Conservation (phyloP, 2,329 filamentous ascomycete genomes). For the Penicillium olsonii region DNA sequence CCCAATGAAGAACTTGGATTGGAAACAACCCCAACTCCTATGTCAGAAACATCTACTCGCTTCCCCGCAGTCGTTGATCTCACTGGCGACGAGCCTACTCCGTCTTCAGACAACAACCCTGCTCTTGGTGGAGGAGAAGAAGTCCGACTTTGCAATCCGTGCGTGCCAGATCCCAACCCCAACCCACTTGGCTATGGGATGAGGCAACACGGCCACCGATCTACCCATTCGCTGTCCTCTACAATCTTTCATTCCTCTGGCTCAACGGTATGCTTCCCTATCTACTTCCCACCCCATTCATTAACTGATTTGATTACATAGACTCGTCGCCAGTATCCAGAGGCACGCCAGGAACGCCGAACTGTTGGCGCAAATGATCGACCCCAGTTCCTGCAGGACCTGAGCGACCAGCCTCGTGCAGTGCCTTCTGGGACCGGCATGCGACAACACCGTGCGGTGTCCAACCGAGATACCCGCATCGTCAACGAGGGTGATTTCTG, state of each 20-base stretch:
- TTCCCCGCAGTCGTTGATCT: conserved; percentile 51
- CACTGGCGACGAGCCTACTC: conserved; percentile 42
- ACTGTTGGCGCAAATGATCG: conserved; percentile 28
- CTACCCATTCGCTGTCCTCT: conserved; percentile 23
- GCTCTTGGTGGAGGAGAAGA: conserved; percentile 65
- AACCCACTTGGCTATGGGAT: conserved; percentile 46
- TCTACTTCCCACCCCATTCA: background rate
- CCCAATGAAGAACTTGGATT: conserved; percentile 57
- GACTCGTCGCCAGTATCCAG: conserved; percentile 1
- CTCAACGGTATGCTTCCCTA: conserved; percentile 6
- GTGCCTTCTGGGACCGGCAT: background rate
- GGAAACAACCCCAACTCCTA: conserved; percentile 45
- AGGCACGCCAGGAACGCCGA: conserved; percentile 24
- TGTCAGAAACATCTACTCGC: conserved; percentile 20
- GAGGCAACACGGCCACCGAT: conserved; percentile 24
- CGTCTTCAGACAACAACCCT: conserved; percentile 42
- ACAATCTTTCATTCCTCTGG: conserved; percentile 11
- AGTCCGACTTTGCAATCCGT: conserved; percentile 71
- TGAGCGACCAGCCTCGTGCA: conserved; percentile 1
- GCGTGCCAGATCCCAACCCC: conserved; percentile 69
- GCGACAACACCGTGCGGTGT: background rate
- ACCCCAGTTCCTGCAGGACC: conserved; percentile 17
- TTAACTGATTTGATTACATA: background rate
- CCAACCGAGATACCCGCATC: conserved; percentile 4
- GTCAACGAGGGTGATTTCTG: conserved; percentile 49